Conservation (phyloP, 331 rosid species). For the Ulmus americana region DNA sequence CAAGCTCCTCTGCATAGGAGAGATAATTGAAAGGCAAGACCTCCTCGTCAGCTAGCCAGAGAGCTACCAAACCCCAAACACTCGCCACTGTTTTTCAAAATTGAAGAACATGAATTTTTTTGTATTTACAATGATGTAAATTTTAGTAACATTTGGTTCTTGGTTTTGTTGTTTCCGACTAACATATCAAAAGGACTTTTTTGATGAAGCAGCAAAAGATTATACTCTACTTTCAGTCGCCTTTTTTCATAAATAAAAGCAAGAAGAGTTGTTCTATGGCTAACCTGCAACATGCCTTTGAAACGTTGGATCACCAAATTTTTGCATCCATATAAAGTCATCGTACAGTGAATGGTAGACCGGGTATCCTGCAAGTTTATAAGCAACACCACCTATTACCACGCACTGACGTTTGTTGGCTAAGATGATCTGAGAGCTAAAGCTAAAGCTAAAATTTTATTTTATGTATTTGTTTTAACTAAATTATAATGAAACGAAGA, state of each 20-base stretch:
- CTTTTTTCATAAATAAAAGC: neutral
- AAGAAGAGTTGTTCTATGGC: neutral
- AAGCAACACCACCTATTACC: neutral
- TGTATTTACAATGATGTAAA: too few relatives aligned
- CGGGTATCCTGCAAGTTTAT: constrained; percentile 39
- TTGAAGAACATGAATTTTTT: constrained; percentile 6
- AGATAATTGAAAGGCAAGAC: constrained; percentile 63
- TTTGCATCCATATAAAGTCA: constrained; percentile 70
- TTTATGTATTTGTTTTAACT: neutral
- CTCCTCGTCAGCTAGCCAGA: constrained; percentile 69
- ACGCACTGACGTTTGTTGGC: neutral
- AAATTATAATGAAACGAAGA: neutral
- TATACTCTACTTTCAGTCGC: neutral
- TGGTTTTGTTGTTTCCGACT: neutral
- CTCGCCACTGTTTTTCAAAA: constrained; percentile 50
- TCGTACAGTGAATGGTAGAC: constrained; percentile 73
- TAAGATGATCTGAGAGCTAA: neutral
- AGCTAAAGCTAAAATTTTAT: too few relatives aligned
- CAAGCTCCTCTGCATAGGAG: constrained; percentile 54
- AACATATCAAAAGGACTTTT: neutral
- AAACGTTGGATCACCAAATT: constrained; percentile 66
- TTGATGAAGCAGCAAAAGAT: neutral
- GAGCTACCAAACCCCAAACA: constrained; percentile 68
- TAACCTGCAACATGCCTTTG: constrained; percentile 77
- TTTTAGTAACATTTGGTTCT: too few relatives aligned